Evolutionary conservation across 140 eudicot genomes (phyloP).

Genomic region (Cichorium intybus): DNA sequence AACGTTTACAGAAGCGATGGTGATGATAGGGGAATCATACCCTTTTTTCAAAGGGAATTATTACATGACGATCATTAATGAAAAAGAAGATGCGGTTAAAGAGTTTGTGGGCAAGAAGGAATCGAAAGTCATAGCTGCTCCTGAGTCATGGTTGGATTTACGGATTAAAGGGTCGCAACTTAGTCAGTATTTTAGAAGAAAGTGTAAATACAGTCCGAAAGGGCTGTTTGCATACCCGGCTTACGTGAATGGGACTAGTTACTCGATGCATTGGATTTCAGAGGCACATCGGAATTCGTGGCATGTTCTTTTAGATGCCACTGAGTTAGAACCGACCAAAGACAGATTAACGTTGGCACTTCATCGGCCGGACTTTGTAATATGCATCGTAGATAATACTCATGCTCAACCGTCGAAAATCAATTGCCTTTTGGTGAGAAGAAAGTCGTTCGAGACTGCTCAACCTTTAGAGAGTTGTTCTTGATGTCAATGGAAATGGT

Average conservation of each 20-base stretch:
- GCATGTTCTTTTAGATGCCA: conserved; percentile 83
- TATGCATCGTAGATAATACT: conserved; percentile 55
- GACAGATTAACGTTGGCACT: conserved; percentile 57
- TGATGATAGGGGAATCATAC: conserved; percentile 79
- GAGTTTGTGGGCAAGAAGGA: conserved; percentile 57
- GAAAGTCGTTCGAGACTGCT: conserved; percentile 61
- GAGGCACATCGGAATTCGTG: conserved; percentile 78
- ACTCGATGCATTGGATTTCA: conserved; percentile 88
- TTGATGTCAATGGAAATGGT: conserved; percentile 7
- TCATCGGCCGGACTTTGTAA: conserved; percentile 76
- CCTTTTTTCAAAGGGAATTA: conserved; percentile 76
- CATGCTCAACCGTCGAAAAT: conserved; percentile 67
- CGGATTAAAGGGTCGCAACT: conserved; percentile 88
- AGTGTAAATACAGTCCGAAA: conserved; percentile 61
- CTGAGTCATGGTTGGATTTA: conserved; percentile 74
- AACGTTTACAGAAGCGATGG: conserved; percentile 60
- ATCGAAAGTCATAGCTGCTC: conserved; percentile 68
- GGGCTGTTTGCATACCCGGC: conserved; percentile 84
- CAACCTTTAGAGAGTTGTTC: conserved; percentile 30
- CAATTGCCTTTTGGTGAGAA: conserved; percentile 67
- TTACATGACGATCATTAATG: conserved; percentile 58
- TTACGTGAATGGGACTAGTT: conserved; percentile 49
- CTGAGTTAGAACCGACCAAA: conserved; percentile 48
- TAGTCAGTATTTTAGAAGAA: conserved; percentile 75
- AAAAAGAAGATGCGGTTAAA: conserved; percentile 47